Percentiles rank a stretch among this genome's conserved stretches.
Evolutionary conservation across 106 monocot genomes (phyloP).

Genomic region (Acorus gramineus): DNA sequence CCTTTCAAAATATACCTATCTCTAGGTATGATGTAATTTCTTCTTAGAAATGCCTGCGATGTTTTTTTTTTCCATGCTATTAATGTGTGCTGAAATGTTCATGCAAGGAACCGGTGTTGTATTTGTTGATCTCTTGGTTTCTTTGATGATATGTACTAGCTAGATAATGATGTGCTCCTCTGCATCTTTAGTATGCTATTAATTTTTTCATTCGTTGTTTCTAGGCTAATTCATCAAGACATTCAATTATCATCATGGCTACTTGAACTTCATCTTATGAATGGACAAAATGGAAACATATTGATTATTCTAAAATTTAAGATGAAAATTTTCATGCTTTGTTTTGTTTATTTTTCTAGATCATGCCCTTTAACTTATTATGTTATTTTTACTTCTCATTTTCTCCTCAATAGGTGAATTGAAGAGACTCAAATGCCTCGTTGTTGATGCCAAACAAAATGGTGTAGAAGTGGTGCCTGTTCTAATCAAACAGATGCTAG

Average conservation of each 20-base stretch:
- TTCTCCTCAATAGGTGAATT: conserved; percentile 35
- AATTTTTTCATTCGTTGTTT: neutral
- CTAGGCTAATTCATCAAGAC: neutral
- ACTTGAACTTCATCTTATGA: too few relatives aligned
- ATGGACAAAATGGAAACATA: too few relatives aligned
- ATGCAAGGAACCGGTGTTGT: too few relatives aligned
- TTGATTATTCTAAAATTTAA: too few relatives aligned
- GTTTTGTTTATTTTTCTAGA: neutral
- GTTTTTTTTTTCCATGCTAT: neutral
- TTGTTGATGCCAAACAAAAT: conserved; percentile 64
- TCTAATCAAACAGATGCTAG: conserved; percentile 79
- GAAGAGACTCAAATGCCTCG: conserved; percentile 54
- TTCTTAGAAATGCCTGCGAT: neutral
- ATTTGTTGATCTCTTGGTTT: too few relatives aligned
- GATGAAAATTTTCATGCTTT: too few relatives aligned
- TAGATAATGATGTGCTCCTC: too few relatives aligned
- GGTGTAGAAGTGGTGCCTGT: conserved; percentile 36
- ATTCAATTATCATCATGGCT: too few relatives aligned
- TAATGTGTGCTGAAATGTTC: too few relatives aligned
- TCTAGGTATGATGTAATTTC: conserved; percentile 39
- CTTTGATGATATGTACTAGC: too few relatives aligned
- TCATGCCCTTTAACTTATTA: neutral
- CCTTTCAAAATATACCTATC: conserved; percentile 81
- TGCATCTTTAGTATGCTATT: too few relatives aligned
- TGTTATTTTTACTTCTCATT: too few relatives aligned